These are phyloP conservation scores for Apiotrichum veenhuisii DNA, from an alignment of 1,284 basidiomycete genomes.

Conservation along the genomic window DNA sequence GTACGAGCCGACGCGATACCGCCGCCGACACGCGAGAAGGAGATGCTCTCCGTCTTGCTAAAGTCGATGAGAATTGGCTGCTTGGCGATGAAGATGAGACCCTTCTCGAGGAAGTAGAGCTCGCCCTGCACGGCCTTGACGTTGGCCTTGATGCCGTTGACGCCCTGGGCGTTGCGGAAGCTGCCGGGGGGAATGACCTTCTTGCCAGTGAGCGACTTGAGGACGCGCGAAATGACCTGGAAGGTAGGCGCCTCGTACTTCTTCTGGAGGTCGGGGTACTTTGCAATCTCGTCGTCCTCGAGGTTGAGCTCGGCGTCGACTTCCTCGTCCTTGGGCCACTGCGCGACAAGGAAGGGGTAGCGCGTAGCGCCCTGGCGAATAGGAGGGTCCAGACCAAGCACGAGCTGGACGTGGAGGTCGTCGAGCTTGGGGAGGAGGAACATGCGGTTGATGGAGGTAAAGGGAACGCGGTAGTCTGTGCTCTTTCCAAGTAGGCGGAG, in stretches of 20 bases:
- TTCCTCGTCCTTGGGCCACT: conserved; percentile 94
- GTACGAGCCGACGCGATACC: conserved; percentile 84
- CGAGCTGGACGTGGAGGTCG: conserved; percentile 92
- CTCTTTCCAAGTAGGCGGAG: conserved; percentile 93
- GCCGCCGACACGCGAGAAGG: conserved; percentile 91
- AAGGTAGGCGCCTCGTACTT: conserved; percentile 80
- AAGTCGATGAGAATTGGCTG: conserved; percentile 89
- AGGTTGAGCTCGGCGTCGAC: conserved; percentile 94
- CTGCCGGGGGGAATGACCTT: conserved; percentile 80
- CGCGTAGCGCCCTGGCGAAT: conserved; percentile 97
- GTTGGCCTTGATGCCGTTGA: conserved; percentile 79
- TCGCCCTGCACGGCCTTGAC: conserved; percentile 96
- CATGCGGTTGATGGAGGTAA: conserved; percentile 79
- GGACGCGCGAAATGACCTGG: conserved; percentile 91
- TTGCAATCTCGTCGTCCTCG: conserved; percentile 59
- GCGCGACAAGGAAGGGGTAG: conserved; percentile 97
- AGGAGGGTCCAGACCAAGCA: conserved; percentile 82
- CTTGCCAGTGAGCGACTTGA: conserved; percentile 84
- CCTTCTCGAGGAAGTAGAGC: conserved; percentile 97
- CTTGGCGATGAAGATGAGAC: conserved; percentile 96
- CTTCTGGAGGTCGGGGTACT: conserved; percentile 55
- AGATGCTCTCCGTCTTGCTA: conserved; percentile 82
- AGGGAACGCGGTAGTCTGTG: conserved; percentile 98
- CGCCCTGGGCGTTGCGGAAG: conserved; percentile 67
- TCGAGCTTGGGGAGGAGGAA: conserved; percentile 93